phyloP scores from a whole-genome alignment of 768 basidiomycete species.

The Podaxis carcinomalis region DNA sequence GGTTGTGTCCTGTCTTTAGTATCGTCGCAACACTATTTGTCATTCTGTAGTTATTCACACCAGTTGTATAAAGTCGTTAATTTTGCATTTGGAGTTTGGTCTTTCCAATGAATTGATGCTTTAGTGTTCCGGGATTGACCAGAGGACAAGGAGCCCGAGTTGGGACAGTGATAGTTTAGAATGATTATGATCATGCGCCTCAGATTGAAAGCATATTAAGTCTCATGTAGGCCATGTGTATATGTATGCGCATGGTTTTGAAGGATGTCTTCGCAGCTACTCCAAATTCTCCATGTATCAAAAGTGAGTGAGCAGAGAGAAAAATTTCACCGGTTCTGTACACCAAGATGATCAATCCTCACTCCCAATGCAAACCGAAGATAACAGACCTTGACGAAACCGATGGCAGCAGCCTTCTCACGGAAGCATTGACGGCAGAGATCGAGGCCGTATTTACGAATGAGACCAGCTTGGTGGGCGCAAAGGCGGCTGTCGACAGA shows the following conservation, averaged over 20 bases:
- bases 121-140: not conserved
- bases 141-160: not conserved
- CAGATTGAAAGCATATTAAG: not conserved
- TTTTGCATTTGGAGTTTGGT: constrained; percentile 23
- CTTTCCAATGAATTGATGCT: not conserved
- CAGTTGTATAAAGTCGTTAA: constrained; percentile 55
- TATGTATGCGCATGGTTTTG: constrained; percentile 1
- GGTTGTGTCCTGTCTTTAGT: constrained; percentile 65
- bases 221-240: not conserved
- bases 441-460: constrained; percentile 95
- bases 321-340: constrained; percentile 24
- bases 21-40: constrained; percentile 59
- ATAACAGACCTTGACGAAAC: constrained; percentile 79
- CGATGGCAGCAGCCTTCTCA: constrained; percentile 90
- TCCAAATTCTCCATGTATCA: not conserved
- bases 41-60: constrained; percentile 68
- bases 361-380: not conserved
- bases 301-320: not conserved
- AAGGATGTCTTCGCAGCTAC: not conserved
- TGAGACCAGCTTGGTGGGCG: constrained; percentile 95
- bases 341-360: not conserved
- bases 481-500: constrained; percentile 73
- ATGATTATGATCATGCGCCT: not conserved
- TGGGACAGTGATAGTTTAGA: not conserved
- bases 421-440: constrained; percentile 99